phyloP scores from a whole-genome alignment of 2,329 filamentous ascomycete genomes.

The Stachybotrys echinatus region DNA sequence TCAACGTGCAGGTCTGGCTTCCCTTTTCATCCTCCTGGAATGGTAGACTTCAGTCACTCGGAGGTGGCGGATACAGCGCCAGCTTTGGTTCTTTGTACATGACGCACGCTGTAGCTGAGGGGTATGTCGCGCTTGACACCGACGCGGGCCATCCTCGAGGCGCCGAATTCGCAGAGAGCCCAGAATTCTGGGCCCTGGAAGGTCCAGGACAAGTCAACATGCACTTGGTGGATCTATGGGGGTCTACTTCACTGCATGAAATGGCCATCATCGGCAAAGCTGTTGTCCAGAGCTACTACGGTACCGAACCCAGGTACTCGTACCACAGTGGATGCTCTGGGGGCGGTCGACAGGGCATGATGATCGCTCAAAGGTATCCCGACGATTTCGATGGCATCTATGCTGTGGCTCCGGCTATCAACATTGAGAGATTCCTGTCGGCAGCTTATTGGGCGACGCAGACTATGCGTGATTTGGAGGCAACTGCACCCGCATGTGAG shows the following conservation, averaged over 20 bases:
- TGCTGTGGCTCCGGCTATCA: slow-evolving; percentile 33
- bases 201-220: slow-evolving; percentile 6
- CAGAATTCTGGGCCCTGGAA: slow-evolving; percentile 5
- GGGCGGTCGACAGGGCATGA: slow-evolving; percentile 48
- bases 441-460: neutral
- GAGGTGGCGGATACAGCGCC: slow-evolving; percentile 10
- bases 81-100: slow-evolving; percentile 1
- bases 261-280: slow-evolving; percentile 43
- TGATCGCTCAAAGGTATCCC: slow-evolving; percentile 42
- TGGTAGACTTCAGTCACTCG: slow-evolving; percentile 7
- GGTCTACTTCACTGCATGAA: slow-evolving; percentile 33
- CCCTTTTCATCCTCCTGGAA: slow-evolving; percentile 8
- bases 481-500: neutral
- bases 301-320: slow-evolving; percentile 31
- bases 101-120: neutral
- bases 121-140: slow-evolving; percentile 11
- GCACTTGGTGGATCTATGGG: slow-evolving; percentile 24
- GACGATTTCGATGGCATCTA: slow-evolving; percentile 48
- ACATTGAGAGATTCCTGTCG: slow-evolving; percentile 12
- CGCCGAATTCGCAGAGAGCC: neutral
- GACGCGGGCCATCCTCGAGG: slow-evolving; percentile 11
- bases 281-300: slow-evolving; percentile 42
- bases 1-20: slow-evolving; percentile 11
- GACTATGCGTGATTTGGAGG: neutral
- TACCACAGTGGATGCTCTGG: slow-evolving; percentile 48